A percentile compares a stretch with the other conserved stretches of the same genome.
Conservation (phyloP, 2,329 filamentous ascomycete species). For the Colletotrichum zoysiae region DNA sequence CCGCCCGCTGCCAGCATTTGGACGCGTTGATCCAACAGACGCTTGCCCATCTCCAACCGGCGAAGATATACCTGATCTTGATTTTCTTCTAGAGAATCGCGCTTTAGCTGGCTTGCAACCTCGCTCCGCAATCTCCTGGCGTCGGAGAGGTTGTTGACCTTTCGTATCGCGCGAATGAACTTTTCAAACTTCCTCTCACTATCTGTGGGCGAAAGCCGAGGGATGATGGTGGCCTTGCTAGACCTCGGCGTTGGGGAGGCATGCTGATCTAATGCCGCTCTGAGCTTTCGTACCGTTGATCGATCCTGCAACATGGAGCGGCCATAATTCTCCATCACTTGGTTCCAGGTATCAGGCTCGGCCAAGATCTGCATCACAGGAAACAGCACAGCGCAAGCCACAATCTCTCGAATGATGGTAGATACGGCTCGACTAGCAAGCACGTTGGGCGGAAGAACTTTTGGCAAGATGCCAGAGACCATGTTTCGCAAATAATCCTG, state of each 20-base stretch:
- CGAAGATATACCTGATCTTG: conserved; percentile 90
- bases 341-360: conserved; percentile 98
- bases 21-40: conserved; percentile 90
- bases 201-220: conserved; percentile 83
- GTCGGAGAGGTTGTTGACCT: conserved; percentile 92
- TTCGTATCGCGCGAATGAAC: conserved; percentile 89
- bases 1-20: conserved; percentile 80
- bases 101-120: conserved; percentile 90
- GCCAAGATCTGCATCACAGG: conserved; percentile 84
- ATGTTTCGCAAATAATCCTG: conserved; percentile 88
- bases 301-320: conserved; percentile 92
- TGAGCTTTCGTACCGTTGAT: conserved; percentile 91
- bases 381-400: conserved; percentile 90
- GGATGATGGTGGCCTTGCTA: conserved; percentile 76
- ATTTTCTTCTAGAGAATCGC: conserved; percentile 80
- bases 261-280: conserved; percentile 93
- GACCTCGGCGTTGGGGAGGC: conserved; percentile 82
- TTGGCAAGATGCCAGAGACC: conserved; percentile 78
- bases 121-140: conserved; percentile 93
- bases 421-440: conserved; percentile 84
- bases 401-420: conserved; percentile 86
- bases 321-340: conserved; percentile 90
- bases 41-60: conserved; percentile 90
- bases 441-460: conserved; percentile 79
- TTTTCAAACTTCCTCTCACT: conserved; percentile 94